These are phyloP conservation scores for Aurantiochytrium sp. DNA, from an alignment of 108 stramenopile genomes.

Conservation along the genomic window DNA sequence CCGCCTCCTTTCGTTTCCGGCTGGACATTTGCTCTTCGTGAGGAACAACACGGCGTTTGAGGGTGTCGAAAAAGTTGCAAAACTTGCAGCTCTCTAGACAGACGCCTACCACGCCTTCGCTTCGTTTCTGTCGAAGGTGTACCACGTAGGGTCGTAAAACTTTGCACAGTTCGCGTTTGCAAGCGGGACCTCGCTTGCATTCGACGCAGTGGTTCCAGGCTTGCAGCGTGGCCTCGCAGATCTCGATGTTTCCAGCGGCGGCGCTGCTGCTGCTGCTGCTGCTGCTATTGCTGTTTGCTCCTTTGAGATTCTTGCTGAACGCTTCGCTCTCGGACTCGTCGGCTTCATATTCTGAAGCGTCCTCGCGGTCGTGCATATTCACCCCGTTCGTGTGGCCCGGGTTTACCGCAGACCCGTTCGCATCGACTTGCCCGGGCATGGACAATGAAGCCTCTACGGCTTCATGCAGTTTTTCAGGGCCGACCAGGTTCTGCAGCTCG, in stretches of 20 bases:
- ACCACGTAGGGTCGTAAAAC: neutral
- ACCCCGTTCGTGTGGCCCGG: neutral
- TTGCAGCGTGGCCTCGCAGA: neutral
- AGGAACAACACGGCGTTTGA: neutral
- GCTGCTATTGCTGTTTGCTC: neutral
- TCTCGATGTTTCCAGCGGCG: neutral
- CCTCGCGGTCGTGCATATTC: neutral
- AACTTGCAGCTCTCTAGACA: neutral
- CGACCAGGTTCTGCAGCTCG: neutral
- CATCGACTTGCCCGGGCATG: neutral
- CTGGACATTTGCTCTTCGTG: neutral
- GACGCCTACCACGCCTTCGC: neutral
- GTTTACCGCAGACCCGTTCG: neutral
- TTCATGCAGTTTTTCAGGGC: neutral
- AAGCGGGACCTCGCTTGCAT: neutral
- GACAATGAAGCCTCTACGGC: neutral
- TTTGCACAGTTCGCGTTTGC: neutral
- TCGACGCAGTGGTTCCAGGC: conserved; percentile 11
- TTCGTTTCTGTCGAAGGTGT: neutral
- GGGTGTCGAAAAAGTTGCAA: neutral
- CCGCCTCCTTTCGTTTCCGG: neutral
- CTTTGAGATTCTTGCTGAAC: neutral
- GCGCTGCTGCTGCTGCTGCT: neutral
- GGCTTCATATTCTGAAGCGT: neutral
- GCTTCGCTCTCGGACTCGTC: neutral